phyloP scores from a whole-genome alignment of 352 stramenopile genomes.

The Phytophthora brassicae region DNA sequence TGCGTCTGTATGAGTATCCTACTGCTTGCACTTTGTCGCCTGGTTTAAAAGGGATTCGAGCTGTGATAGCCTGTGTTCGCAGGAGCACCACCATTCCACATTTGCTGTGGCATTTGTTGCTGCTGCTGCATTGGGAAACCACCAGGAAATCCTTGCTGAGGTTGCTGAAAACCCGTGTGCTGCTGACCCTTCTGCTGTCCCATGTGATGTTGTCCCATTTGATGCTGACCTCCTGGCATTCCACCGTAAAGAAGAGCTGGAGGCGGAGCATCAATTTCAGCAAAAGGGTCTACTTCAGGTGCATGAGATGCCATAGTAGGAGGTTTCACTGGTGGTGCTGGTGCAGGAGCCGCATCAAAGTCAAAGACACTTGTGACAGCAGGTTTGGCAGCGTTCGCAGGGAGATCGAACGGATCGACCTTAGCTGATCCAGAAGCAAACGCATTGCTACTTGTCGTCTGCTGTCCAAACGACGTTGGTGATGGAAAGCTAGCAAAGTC shows the following conservation, averaged over 20 bases:
- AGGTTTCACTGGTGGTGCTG: conserved; percentile 3
- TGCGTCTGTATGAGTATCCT: no score
- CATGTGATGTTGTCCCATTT: conserved; percentile 24
- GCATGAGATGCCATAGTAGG: conserved; percentile 21
- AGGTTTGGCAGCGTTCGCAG: conserved; percentile 49
- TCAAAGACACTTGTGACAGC: conserved; percentile 33
- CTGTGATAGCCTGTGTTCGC: conserved; percentile 33
- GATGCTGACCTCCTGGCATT: conserved; percentile 19
- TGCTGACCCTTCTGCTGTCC: conserved; percentile 12
- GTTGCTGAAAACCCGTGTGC: neutral
- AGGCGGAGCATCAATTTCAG: conserved; percentile 36
- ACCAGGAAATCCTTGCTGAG: conserved; percentile 2
- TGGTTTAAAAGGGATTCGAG: conserved; percentile 27
- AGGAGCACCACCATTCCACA: conserved; percentile 29
- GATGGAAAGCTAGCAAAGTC: conserved; percentile 69
- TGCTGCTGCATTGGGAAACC: conserved; percentile 32
- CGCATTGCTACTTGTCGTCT: conserved; percentile 16
- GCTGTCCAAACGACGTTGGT: conserved; percentile 27
- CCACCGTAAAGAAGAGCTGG: conserved; percentile 28
- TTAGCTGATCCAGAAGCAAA: conserved; percentile 15
- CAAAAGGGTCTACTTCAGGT: conserved; percentile 52
- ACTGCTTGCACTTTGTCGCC: neutral
- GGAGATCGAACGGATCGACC: conserved; percentile 46
- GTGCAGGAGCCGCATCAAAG: conserved; percentile 30
- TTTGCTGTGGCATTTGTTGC: conserved; percentile 43